Base-by-base conservation (phyloP, 441 rosid species). In the Populus trichocarpa region DNA sequence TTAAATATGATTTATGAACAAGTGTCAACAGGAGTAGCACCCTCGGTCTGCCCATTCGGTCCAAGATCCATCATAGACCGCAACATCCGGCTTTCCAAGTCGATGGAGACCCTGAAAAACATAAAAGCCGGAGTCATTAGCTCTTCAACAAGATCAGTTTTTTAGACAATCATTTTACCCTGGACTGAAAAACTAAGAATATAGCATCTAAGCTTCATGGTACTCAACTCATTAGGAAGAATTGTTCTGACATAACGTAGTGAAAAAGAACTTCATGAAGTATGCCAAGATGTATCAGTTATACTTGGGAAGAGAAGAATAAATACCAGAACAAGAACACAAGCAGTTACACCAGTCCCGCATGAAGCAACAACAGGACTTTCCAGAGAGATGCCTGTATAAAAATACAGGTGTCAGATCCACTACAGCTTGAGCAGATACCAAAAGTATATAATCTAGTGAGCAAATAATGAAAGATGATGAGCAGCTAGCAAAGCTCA, bases 291-390 rank as follows among this genome's bases (percentile, higher is more conserved):
- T 23, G 4, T 20, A 70, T 9, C 12, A 20, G 2, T 25, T 57
- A 57, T 5, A 61, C 23, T 12, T 59, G 32, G 75, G 12, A 32
- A 40, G 33, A 36, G 78, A 25, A 71, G 35, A 67, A 71, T 69
- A 64, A 67, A 30, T 91, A 96, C 99, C 97, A 95, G 69, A 75
- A 95, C 94, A 80, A 93, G 89, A 73, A 95, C 76, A 81, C 96
- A 92, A 72, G 99, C 97, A 69, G 99, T 95, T 69, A 95, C 95
- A 12, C 98, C 99, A 59, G 95, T 93, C 71, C 99, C 99, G 13
- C 99, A 95, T 18, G 98, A 91, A 69, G 95, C 79, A 64, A 88
- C 81, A 61, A 91, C 81, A 67, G 97, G 95, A 81, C 86, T 76
- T 42, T 92, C 98, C 87, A 92, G 13, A 68, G 97, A 90, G 81